phyloP scores from a whole-genome alignment of 352 stramenopile genomes.

The Phytophthora ohioensis region DNA sequence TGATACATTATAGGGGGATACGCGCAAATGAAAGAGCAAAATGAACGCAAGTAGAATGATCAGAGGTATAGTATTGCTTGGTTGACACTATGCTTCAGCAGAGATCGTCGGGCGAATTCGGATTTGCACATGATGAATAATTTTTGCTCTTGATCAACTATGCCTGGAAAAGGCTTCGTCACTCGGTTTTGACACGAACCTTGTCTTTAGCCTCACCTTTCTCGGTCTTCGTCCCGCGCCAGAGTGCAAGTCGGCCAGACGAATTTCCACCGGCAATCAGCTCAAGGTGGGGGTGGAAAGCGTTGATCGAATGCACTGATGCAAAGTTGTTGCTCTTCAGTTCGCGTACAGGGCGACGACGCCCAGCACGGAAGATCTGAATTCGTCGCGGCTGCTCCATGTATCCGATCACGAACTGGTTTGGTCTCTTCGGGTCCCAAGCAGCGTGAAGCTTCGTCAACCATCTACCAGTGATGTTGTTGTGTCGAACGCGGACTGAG shows the following conservation, averaged over 20 bases:
- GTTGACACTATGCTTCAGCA: neutral
- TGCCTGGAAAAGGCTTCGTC: neutral
- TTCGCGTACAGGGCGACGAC: slow-evolving; percentile 75
- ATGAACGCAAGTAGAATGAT: slow-evolving; percentile 28
- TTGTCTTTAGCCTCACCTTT: slow-evolving; percentile 21
- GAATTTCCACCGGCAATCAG: slow-evolving; percentile 83
- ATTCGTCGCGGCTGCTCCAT: slow-evolving; percentile 85
- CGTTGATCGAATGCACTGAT: slow-evolving; percentile 90
- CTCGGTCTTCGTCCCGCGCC: slow-evolving; percentile 44
- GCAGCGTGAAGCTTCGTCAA: slow-evolving; percentile 87
- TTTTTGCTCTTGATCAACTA: too few species aligned
- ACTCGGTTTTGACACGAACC: slow-evolving; percentile 24
- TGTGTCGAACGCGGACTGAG: slow-evolving; percentile 58
- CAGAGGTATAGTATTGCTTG: slow-evolving; percentile 7
- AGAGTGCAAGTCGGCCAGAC: slow-evolving; percentile 72
- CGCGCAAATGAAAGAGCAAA: slow-evolving; percentile 14
- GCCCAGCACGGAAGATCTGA: slow-evolving; percentile 82
- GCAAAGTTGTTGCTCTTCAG: slow-evolving; percentile 73
- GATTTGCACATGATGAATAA: too few species aligned
- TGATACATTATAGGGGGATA: slow-evolving; percentile 22
- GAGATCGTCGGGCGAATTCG: neutral
- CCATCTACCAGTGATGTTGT: slow-evolving; percentile 89
- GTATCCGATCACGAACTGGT: slow-evolving; percentile 83
- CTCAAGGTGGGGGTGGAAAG: slow-evolving; percentile 80
- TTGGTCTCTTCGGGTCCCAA: slow-evolving; percentile 81